Base-by-base conservation (phyloP, 1,284 basidiomycete species). In the Pascua sp. region DNA sequence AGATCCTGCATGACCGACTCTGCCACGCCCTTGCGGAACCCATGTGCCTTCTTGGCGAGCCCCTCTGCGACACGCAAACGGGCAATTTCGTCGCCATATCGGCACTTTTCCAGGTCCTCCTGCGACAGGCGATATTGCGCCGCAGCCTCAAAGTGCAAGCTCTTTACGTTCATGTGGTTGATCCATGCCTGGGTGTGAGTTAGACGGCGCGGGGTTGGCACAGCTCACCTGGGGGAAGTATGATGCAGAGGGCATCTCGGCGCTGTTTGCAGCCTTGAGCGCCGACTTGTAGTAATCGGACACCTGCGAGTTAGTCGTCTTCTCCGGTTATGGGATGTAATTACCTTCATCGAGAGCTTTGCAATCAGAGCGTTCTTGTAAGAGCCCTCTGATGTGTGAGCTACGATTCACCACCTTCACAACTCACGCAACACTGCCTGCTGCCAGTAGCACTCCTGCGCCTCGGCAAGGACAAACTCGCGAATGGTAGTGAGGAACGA, bases 361-460 rank as follows among this genome's bases (percentile, higher is more conserved):
- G 92, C 88, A 56, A 98, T 85, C 2, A 93, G 81, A 0, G 84
- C 86, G 67, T 95, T 93, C 78, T 91, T 93, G 60, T 77, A 87
- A 81, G 60, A 86, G 79, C 72, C 86, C 87, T 91, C 70, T 69
- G 57, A 12, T 32, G 55, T 49, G 53, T 63, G 49, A 64, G 62
- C 51, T 52, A 15, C 39, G 38, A 10, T 47, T 7, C 16, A 13
- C 7, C 17, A 8, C 39, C 17, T 8, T 13, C 8, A 18, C 8
- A 18, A 68, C 75, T 69, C 70, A 90, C 91, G 89, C 61, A 91
- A 78, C 62, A 89, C 87, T 8, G 92, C 94, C 65, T 89, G 85
- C 72, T 96, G 93, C 94, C 95, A 98, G 53, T 87, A 90, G 69
- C 92, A 96, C 79, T 98, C 95, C 69, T 98, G 94, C 0, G 93